Base-by-base conservation (phyloP, 164 flowering plant species). In the Euptelea pleiosperma region DNA sequence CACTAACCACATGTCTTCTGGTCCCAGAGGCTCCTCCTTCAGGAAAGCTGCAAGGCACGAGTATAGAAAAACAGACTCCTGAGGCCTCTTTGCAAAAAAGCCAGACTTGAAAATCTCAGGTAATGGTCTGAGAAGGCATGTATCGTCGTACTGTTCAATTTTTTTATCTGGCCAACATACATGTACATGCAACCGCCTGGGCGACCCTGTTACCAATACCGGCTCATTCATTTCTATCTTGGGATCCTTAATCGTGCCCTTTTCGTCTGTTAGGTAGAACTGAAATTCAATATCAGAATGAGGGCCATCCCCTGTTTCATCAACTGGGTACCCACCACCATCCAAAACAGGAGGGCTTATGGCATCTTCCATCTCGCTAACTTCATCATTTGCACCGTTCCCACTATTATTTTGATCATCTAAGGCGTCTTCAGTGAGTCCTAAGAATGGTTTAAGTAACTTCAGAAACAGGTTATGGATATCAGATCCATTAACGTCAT, bases 11-110 rank as follows among this genome's bases (percentile, higher is more conserved):
- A 89, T 92, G 63, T 93, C 97, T 58, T 90, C 97, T 35, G 96
- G 98, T 68, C 98, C 97, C 53, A 93, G 79, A 57, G 97, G 98
- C 78, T 93, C 97, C 75, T 93, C 98, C 74, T 79, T 88, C 59
- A 93, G 68, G 68, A 93, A 93, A 41, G 97, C 96, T 72, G 87
- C 94, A 58, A 93, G 89, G 70, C 98, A 93, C 44, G 75, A 78
- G 68, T 84, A 89, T 42, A 93, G 65, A 50, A 97, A 84, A 51
- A 87, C 81, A 35, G 89, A 65, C 48, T 93, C 97, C 62, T 82
- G 96, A 53, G 88, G 77, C 67, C 67, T 80, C 69, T 68, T 89
- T 22, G 73, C 55, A 34, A 77, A 72, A 62, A 78, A 74, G 24
- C 83, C 79, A 39, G 85, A 70, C 72, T 82, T 89, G 66, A 67